A percentile compares a stretch with the other conserved stretches of the same genome.
These are phyloP conservation scores for Trichomonas gallinae DNA, from an alignment of 208 protist species.

Conservation along the genomic window DNA sequence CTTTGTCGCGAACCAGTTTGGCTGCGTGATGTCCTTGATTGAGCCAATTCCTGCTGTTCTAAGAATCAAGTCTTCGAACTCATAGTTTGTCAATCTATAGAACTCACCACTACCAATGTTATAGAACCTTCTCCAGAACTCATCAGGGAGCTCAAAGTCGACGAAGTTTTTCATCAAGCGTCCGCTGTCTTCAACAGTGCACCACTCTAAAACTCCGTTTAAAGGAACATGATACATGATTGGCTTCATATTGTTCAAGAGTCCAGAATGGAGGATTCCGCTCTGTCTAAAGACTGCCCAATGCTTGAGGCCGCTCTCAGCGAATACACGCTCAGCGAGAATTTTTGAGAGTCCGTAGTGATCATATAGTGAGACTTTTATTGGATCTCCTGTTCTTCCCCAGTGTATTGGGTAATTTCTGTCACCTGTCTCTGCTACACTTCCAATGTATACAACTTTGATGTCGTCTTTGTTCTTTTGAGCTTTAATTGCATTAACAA, in stretches of 20 bases:
- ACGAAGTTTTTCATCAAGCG: not conserved
- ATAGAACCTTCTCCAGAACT: not conserved
- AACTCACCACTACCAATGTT: not conserved
- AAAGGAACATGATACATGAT: not conserved
- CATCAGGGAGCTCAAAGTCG: not conserved
- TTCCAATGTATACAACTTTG: not conserved
- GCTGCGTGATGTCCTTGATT: not conserved
- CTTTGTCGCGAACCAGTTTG: not conserved
- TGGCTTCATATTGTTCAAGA: not conserved
- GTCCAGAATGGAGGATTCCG: not conserved
- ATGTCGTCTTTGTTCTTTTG: not conserved
- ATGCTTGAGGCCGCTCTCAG: not conserved
- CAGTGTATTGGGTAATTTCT: conserved; percentile 4
- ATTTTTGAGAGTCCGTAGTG: not conserved
- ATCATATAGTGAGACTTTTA: not conserved
- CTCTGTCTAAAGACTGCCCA: not conserved
- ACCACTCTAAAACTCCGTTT: not conserved
- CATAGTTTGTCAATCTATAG: not conserved
- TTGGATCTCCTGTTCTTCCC: conserved; percentile 6
- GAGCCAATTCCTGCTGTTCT: not conserved
- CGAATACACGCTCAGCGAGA: not conserved
- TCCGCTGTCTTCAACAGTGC: not conserved
- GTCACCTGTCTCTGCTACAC: not conserved
- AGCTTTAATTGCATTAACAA: not conserved
- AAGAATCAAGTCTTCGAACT: not conserved